These are phyloP conservation scores for Ceratocystis eucalypticola DNA, from an alignment of 2,329 filamentous ascomycete genomes.

Conservation along the genomic window DNA sequence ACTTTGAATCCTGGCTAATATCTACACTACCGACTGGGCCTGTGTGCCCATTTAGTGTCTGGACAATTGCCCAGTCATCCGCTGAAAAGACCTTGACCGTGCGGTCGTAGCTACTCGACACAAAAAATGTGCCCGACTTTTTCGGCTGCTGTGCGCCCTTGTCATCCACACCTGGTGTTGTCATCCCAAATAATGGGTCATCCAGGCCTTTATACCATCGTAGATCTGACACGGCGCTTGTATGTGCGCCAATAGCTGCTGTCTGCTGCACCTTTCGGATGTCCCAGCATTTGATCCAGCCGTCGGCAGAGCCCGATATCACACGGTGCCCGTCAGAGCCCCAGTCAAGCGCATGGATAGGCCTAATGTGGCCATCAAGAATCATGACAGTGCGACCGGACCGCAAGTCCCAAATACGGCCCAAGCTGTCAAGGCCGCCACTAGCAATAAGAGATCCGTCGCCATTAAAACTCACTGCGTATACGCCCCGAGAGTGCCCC, in stretches of 20 bases:
- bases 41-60: conserved; percentile 78
- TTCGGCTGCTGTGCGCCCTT: conserved; percentile 58
- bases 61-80: conserved; percentile 86
- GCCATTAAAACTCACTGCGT: conserved; percentile 73
- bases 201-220: conserved; percentile 87
- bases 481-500: conserved; percentile 88
- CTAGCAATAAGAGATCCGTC: conserved; percentile 85
- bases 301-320: conserved; percentile 81
- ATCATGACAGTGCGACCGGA: conserved; percentile 93
- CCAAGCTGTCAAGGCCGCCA: conserved; percentile 88
- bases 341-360: conserved; percentile 91
- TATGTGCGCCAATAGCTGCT: conserved; percentile 80
- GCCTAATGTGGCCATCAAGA: conserved; percentile 73
- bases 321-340: conserved; percentile 81
- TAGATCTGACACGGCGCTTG: conserved; percentile 80
- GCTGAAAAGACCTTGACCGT: conserved; percentile 92
- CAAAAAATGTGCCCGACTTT: conserved; percentile 82
- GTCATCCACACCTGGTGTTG: conserved; percentile 46
- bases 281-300: conserved; percentile 97
- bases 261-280: conserved; percentile 73
- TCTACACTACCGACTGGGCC: conserved; percentile 87
- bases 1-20: conserved; percentile 69
- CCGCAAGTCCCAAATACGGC: conserved; percentile 86
- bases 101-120: conserved; percentile 83
- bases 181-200: conserved; percentile 47